Percentiles rank a stretch among this genome's conserved stretches.
Evolutionary conservation across 345 rosid species (phyloP).

Genomic region (Lepidium aucheri): DNA sequence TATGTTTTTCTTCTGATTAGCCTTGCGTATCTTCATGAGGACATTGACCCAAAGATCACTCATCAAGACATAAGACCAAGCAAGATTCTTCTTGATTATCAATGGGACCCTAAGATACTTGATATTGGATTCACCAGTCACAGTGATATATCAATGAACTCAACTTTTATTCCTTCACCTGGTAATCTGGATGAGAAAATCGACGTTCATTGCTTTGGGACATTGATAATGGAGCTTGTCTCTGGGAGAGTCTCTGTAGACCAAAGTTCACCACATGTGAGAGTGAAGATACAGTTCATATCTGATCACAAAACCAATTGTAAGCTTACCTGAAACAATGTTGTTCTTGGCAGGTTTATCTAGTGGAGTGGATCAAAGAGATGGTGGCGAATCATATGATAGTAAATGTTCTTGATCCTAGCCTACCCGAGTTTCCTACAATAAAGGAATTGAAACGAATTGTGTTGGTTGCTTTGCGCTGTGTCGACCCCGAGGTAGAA

Average conservation of each 20-base stretch:
- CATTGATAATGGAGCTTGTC: slow-evolving; percentile 67
- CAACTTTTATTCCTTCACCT: slow-evolving; percentile 2
- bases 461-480: slow-evolving; percentile 52
- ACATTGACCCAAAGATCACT: slow-evolving; percentile 47
- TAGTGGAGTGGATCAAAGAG: slow-evolving; percentile 62
- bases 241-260: slow-evolving; percentile 48
- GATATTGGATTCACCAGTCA: slow-evolving; percentile 37
- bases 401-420: slow-evolving; percentile 48
- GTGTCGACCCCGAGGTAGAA: slow-evolving; percentile 50
- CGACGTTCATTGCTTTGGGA: slow-evolving; percentile 64
- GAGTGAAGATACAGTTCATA: not conserved
- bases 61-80: slow-evolving; percentile 53
- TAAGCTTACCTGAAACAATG: not conserved
- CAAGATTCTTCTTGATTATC: slow-evolving; percentile 64
- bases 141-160: not conserved
- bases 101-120: slow-evolving; percentile 69
- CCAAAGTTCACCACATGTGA: slow-evolving; percentile 43
- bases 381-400: slow-evolving; percentile 52
- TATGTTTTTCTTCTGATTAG: slow-evolving; percentile 30
- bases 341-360: slow-evolving; percentile 31
- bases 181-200: slow-evolving; percentile 27
- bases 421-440: slow-evolving; percentile 42
- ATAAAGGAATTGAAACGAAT: slow-evolving; percentile 55
- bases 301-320: not conserved
- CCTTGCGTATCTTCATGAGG: slow-evolving; percentile 71